Evolutionary conservation across 257 asterid genomes (phyloP).

Genomic region (Solanum chilense): DNA sequence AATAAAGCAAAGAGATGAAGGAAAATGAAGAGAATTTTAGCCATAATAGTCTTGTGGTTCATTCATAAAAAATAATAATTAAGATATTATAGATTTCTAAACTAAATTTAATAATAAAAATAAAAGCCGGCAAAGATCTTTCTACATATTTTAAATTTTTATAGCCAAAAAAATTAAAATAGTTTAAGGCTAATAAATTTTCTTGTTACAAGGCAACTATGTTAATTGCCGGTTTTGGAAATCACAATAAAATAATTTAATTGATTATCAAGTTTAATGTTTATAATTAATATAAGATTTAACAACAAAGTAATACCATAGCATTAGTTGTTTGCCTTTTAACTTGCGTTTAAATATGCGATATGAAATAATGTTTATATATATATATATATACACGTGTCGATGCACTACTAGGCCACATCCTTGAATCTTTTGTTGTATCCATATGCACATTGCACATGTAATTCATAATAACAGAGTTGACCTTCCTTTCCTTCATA

Average conservation of each 20-base stretch:
- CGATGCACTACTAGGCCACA: not conserved
- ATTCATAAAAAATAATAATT: not conserved
- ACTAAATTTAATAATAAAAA: not conserved
- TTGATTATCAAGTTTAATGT: not conserved
- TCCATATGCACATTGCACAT: not conserved
- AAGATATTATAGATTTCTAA: not conserved
- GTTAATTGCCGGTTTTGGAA: not conserved
- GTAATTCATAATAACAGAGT: not conserved
- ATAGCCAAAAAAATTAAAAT: not conserved
- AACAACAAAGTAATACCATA: too few species aligned
- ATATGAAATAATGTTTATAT: too few species aligned
- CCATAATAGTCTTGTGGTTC: not conserved
- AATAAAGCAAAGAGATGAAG: constrained; percentile 1
- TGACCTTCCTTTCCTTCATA: not conserved
- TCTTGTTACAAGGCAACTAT: not conserved
- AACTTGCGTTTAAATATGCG: too few species aligned
- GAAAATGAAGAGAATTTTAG: not conserved
- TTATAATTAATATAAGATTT: too few species aligned
- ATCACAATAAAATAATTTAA: not conserved
- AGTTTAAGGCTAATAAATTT: not conserved
- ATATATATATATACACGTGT: too few species aligned
- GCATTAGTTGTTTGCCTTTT: too few species aligned
- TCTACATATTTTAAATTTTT: not conserved
- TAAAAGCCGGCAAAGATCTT: not conserved
- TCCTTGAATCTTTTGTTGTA: not conserved